Conservation (phyloP, 2,329 filamentous ascomycete species). For the Phoma sp. region DNA sequence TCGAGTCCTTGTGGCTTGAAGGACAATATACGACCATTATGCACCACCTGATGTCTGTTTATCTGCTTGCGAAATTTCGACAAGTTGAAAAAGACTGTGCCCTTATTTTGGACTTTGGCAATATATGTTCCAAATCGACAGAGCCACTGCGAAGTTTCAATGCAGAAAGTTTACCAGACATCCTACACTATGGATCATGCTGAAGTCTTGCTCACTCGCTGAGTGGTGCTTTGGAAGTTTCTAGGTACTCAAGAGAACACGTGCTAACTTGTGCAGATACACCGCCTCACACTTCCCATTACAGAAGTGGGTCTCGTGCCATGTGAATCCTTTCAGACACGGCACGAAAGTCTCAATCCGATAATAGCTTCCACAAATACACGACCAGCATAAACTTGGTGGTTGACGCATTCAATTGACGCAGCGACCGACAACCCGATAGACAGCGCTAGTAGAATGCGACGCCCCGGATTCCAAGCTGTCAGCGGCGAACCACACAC, state of each 20-base stretch:
- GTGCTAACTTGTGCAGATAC: constrained; percentile 4
- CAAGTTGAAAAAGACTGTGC: too few relatives aligned
- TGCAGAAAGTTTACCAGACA: too few relatives aligned
- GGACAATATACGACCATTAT: constrained; percentile 7
- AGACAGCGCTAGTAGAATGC: constrained; percentile 18
- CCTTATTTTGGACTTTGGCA: background rate
- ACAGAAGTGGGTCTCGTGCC: constrained; percentile 17
- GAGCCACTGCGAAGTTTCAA: too few relatives aligned
- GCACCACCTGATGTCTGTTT: background rate
- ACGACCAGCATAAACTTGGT: constrained; percentile 1
- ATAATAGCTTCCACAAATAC: background rate
- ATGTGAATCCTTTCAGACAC: constrained; percentile 9
- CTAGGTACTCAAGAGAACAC: background rate
- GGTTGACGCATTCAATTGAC: constrained; percentile 2
- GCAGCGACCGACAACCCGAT: constrained; percentile 24
- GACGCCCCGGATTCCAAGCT: constrained; percentile 24
- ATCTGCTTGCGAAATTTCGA: background rate
- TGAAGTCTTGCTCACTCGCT: background rate
- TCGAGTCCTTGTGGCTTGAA: background rate
- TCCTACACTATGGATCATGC: background rate
- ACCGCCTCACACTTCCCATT: constrained; percentile 7
- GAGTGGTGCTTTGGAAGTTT: background rate
- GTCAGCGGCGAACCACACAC: constrained; percentile 22
- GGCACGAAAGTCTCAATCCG: constrained; percentile 7
- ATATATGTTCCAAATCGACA: background rate